Percentiles rank a stretch among this genome's conserved stretches.
These are phyloP conservation scores for Ophiorrhiza pumila DNA, from an alignment of 257 asterid genomes.

Conservation along the genomic window DNA sequence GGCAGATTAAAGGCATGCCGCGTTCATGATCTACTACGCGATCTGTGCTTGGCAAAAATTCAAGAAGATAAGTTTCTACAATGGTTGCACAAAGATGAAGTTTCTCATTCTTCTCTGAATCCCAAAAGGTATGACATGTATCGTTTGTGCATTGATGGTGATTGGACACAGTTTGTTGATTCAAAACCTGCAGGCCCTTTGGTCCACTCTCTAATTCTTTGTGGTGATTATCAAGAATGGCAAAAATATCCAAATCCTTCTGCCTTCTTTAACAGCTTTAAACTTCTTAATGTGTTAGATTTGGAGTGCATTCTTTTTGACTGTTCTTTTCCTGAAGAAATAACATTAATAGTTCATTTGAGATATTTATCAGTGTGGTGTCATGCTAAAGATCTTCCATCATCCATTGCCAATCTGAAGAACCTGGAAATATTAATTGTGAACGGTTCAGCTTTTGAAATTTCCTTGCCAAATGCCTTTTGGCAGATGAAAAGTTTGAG, in stretches of 20 bases:
- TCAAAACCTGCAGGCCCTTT: neutral
- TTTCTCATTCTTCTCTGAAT: neutral
- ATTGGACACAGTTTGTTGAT: neutral
- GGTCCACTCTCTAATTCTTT: constrained; percentile 3
- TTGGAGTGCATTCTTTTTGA: neutral
- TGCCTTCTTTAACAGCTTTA: neutral
- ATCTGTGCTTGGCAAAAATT: constrained; percentile 11
- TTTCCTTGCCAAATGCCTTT: neutral
- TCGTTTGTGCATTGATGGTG: neutral
- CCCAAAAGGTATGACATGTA: neutral
- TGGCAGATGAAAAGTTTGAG: constrained; percentile 13
- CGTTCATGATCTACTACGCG: constrained; percentile 17
- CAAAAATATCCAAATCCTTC: too few species aligned
- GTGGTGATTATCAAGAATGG: neutral
- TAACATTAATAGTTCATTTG: neutral
- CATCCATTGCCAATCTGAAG: neutral
- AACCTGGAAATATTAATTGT: constrained; percentile 3
- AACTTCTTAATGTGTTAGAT: constrained; percentile 15
- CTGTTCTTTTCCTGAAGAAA: neutral
- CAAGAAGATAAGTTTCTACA: constrained; percentile 9
- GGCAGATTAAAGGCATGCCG: constrained; percentile 14
- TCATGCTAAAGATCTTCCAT: neutral
- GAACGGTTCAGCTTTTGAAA: neutral
- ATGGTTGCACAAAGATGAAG: neutral
- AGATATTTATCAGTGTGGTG: neutral